Conservation (phyloP, 2,329 filamentous ascomycete genomes). For the Fusarium sp. region DNA sequence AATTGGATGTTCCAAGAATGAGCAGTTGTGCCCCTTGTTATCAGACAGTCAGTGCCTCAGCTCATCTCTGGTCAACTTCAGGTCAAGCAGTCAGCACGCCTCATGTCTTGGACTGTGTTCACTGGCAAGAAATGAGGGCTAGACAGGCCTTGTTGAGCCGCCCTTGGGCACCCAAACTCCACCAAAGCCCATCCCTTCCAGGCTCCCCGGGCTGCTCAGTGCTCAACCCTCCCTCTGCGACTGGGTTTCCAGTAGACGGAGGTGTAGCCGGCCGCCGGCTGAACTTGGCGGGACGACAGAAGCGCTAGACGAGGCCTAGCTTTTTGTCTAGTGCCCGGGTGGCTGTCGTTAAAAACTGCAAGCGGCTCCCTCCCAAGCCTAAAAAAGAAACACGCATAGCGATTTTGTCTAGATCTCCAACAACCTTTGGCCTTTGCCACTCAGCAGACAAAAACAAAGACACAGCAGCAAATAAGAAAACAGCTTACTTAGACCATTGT, state of each 20-base stretch:
- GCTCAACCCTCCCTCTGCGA: not conserved
- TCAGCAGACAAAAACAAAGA: conserved; percentile 16
- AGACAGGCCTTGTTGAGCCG: conserved; percentile 27
- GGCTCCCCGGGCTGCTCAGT: conserved; percentile 14
- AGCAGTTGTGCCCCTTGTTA: conserved; percentile 12
- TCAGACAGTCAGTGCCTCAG: conserved; percentile 20
- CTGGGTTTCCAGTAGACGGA: conserved; percentile 6
- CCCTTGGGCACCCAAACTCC: conserved; percentile 28
- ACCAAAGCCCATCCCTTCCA: conserved; percentile 21
- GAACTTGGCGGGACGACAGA: conserved; percentile 29
- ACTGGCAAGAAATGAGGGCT: conserved; percentile 11
- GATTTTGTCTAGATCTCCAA: conserved; percentile 24
- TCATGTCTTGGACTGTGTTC: conserved; percentile 13
- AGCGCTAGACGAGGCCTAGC: conserved; percentile 24
- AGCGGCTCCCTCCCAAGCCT: conserved; percentile 32
- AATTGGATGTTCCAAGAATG: conserved; percentile 17
- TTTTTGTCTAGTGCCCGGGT: conserved; percentile 23
- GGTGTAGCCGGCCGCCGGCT: conserved; percentile 16
- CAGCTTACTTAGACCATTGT: not conserved
- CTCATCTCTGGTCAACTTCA: conserved; percentile 9
- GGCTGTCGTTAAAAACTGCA: conserved; percentile 37
- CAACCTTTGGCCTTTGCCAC: conserved; percentile 26
- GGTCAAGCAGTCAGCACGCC: conserved; percentile 21
- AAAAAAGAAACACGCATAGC: conserved; percentile 37
- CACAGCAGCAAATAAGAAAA: conserved; percentile 9